phyloP scores from a whole-genome alignment of 2,329 filamentous ascomycete species.

The Trichoderma harzianum region DNA sequence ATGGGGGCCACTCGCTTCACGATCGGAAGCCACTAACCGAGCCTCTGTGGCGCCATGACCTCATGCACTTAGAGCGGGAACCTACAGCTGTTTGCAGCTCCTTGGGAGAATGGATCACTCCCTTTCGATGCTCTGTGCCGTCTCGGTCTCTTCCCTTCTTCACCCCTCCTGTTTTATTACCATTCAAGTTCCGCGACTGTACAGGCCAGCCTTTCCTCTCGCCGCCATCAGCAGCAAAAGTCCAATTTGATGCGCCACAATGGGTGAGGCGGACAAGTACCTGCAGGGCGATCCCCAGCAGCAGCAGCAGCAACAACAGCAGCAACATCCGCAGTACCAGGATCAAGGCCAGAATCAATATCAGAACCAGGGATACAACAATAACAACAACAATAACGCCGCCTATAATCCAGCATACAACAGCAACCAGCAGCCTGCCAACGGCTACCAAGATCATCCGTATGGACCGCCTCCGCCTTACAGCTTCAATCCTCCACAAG shows the following conservation, averaged over 20 bases:
- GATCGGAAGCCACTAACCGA: conserved; percentile 5
- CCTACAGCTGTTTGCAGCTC: conserved; percentile 9
- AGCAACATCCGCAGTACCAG: conserved; percentile 1
- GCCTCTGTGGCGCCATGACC: conserved; percentile 15
- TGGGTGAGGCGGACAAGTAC: conserved; percentile 37
- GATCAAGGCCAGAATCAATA: conserved; percentile 21
- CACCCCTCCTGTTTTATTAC: background rate
- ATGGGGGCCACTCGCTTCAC: background rate
- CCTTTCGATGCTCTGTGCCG: background rate
- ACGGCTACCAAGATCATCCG: conserved; percentile 12
- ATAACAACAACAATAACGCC: background rate
- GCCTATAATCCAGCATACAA: conserved; percentile 16
- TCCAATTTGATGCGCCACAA: conserved; percentile 19
- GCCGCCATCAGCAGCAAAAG: background rate
- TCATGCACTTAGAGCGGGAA: conserved; percentile 12
- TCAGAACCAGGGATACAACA: conserved; percentile 20
- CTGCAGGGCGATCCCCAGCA: conserved; percentile 21
- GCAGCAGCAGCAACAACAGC: background rate
- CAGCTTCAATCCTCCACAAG: conserved; percentile 37
- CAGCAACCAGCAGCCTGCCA: background rate
- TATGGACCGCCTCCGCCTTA: conserved; percentile 32
- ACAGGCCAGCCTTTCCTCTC: background rate
- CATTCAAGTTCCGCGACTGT: background rate
- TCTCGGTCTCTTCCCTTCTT: background rate
- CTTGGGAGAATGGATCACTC: background rate